These are phyloP conservation scores for Pyricularia pennisetigena DNA, from an alignment of 2,329 filamentous ascomycete genomes.

Conservation along the genomic window DNA sequence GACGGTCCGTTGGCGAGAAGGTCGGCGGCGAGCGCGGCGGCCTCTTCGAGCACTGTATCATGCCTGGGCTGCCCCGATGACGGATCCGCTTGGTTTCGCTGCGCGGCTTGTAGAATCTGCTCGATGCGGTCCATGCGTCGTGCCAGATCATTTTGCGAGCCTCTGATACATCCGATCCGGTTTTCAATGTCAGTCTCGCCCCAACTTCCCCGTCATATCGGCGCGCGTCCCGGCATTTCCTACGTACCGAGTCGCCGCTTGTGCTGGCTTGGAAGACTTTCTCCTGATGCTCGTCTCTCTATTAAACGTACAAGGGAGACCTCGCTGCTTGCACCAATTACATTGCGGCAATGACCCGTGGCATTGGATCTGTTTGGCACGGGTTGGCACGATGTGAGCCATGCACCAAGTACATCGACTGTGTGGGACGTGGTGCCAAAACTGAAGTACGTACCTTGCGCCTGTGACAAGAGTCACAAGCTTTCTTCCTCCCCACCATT, in stretches of 20 bases:
- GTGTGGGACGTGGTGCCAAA: background rate
- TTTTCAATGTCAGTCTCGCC: background rate
- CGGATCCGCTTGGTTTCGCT: background rate
- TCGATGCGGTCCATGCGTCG: conserved; percentile 4
- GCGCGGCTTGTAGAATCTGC: conserved; percentile 2
- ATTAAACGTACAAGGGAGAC: conserved; percentile 7
- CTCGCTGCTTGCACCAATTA: conserved; percentile 10
- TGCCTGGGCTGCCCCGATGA: background rate
- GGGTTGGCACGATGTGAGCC: background rate
- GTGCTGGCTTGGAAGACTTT: background rate
- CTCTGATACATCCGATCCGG: background rate
- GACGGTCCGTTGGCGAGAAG: background rate
- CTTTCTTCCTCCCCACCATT: conserved; percentile 6
- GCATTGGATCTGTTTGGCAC: conserved; percentile 7
- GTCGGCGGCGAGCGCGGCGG: background rate
- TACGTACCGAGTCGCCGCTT: background rate
- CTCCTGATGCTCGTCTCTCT: conserved; percentile 2
- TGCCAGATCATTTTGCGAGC: conserved; percentile 2
- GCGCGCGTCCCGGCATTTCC: background rate
- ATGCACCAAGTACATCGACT: background rate
- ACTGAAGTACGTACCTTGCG: conserved; percentile 6
- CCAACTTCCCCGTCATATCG: background rate
- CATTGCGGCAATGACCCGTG: conserved; percentile 9
- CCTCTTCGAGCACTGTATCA: background rate
- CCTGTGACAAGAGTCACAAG: conserved; percentile 11